Evolutionary conservation across 768 basidiomycete genomes (phyloP).

Genomic region (Lactarius evosmus): DNA sequence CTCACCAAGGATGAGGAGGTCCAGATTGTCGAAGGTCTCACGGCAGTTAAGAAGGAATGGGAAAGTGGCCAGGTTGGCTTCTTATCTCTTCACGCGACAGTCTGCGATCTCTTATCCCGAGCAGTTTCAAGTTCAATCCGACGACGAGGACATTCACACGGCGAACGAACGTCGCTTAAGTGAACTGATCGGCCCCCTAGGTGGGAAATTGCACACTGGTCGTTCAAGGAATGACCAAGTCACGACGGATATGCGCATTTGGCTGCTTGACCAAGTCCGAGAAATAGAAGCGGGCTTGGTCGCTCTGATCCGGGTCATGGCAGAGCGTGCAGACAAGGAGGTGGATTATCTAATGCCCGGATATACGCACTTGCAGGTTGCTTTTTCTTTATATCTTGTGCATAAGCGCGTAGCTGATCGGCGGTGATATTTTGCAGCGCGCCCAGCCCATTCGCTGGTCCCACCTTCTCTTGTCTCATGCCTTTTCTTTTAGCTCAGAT

Average conservation of each 20-base stretch:
- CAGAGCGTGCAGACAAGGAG: slow-evolving; percentile 91
- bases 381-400: slow-evolving; percentile 22
- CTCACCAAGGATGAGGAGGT: slow-evolving; percentile 71
- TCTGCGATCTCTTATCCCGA: neutral
- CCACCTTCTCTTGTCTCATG: slow-evolving; percentile 92
- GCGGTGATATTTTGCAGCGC: slow-evolving; percentile 51
- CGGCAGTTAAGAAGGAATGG: slow-evolving; percentile 83
- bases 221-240: slow-evolving; percentile 98
- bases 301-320: slow-evolving; percentile 81
- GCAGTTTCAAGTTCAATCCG: slow-evolving; percentile 74
- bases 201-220: slow-evolving; percentile 96
- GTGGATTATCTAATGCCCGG: slow-evolving; percentile 89
- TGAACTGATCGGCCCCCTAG: slow-evolving; percentile 88
- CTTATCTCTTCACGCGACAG: slow-evolving; percentile 7
- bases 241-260: slow-evolving; percentile 96
- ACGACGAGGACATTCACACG: slow-evolving; percentile 99
- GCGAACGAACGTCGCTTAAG: slow-evolving; percentile 94
- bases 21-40: slow-evolving; percentile 71
- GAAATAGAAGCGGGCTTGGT: slow-evolving; percentile 67
- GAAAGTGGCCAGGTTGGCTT: slow-evolving; percentile 60
- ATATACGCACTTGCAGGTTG: slow-evolving; percentile 95
- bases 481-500: slow-evolving; percentile 89
- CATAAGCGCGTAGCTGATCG: slow-evolving; percentile 6
- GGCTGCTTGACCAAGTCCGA: slow-evolving; percentile 79
- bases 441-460: slow-evolving; percentile 99